Evolutionary conservation across 1,139 yeast species (phyloP).

Genomic region (Kurtzmaniella quercitrusa): DNA sequence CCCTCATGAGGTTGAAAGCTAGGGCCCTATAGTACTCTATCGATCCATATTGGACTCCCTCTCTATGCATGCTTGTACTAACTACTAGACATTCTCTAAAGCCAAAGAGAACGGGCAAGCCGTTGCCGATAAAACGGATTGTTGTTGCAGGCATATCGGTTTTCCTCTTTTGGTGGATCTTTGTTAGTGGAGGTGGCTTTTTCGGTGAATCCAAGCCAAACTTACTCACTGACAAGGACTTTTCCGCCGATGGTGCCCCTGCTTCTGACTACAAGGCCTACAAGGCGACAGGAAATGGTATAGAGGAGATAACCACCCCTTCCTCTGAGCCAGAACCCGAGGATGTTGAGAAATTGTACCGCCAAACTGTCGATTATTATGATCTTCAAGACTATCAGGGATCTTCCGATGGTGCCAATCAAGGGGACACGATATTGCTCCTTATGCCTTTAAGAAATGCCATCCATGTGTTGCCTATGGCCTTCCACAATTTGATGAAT

Average conservation of each 20-base stretch:
- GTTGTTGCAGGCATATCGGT: slow-evolving; percentile 7
- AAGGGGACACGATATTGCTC: slow-evolving; percentile 64
- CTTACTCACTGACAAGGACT: not conserved
- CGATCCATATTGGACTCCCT: too few relatives aligned
- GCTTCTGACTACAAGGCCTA: slow-evolving; percentile 18
- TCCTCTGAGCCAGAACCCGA: slow-evolving; percentile 6
- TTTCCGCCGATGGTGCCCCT: not conserved
- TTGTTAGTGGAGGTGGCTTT: not conserved
- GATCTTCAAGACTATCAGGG: slow-evolving; percentile 62
- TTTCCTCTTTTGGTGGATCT: slow-evolving; percentile 1
- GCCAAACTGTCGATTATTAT: slow-evolving; percentile 48
- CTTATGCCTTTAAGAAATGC: slow-evolving; percentile 83
- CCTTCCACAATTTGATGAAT: slow-evolving; percentile 81
- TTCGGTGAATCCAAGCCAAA: not conserved
- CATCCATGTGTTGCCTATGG: slow-evolving; percentile 72
- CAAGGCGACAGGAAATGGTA: slow-evolving; percentile 37
- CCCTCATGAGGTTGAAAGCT: too few relatives aligned
- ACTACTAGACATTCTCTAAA: slow-evolving; percentile 10
- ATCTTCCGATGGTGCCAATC: slow-evolving; percentile 44
- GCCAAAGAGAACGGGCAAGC: slow-evolving; percentile 12
- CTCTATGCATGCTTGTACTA: not conserved
- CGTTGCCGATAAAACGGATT: slow-evolving; percentile 2
- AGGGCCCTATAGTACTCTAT: too few relatives aligned
- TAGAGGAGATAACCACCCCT: slow-evolving; percentile 10
- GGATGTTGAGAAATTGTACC: slow-evolving; percentile 17